Conservation (phyloP, 345 rosid species). For the Zanthoxylum bungeanum region DNA sequence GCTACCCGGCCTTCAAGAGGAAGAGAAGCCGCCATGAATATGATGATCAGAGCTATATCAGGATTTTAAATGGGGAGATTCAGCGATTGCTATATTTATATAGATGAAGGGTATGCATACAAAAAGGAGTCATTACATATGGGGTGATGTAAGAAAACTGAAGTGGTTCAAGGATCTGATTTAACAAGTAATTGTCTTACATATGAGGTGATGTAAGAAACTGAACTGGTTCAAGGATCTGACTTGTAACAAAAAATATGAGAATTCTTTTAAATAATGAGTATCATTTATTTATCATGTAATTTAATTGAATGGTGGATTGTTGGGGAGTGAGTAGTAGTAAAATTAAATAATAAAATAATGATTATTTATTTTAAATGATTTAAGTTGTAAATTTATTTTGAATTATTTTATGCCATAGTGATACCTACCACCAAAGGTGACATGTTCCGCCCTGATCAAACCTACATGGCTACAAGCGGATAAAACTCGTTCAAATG, state of each 20-base stretch:
- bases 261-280: no score
- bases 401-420: no score
- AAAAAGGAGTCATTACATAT: background rate
- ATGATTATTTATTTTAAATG: no score
- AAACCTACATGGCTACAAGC: slow-evolving; percentile 92
- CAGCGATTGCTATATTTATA: slow-evolving; percentile 1
- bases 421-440: no score
- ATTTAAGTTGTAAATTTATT: no score
- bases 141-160: background rate
- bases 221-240: background rate
- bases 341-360: no score
- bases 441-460: no score
- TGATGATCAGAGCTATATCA: background rate
- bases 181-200: no score
- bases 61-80: background rate
- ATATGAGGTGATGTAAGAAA: background rate
- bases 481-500: slow-evolving; percentile 71
- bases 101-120: background rate
- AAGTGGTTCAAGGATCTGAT: background rate
- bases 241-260: background rate
- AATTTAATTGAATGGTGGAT: no score
- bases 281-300: no score
- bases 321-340: no score
- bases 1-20: slow-evolving; percentile 57
- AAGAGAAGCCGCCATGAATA: slow-evolving; percentile 28